Base-by-base conservation (phyloP, 2,329 filamentous ascomycete genomes). In the Ophiocordyceps camponoti-leonardi region DNA sequence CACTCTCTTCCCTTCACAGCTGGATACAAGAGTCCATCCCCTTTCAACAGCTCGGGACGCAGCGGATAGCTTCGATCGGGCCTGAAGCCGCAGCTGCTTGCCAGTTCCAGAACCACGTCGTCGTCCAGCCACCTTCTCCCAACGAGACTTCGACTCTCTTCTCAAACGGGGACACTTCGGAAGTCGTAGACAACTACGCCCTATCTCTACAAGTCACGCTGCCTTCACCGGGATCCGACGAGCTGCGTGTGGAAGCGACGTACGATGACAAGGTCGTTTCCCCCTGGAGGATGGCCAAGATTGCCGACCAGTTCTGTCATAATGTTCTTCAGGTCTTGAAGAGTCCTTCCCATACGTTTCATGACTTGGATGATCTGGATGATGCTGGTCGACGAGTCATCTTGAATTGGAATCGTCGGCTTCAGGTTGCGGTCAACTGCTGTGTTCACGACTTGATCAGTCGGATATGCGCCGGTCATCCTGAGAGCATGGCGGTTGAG, bases 21-120 rank as follows among this genome's bases (percentile, higher is more conserved):
- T 46, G 53, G 31, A 42, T 49, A 2, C 41, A 47, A 2, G 48
- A 52, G 2, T 53, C 51, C 46, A 49, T 53, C 8, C 44, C 46
- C 0, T 52, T 47, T 18, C 53, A 54, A 12, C 52, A 56, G 4
- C 30, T 42, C 2, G 54, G 54, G 3, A 30, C 55, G 6, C 50
- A 51, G 13, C 48, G 50, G 6, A 58, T 58, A 26, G 49, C 51
- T 35, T 47, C 47, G 22, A 19, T 51, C 0, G 48, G 46, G 12
- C 2, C 47, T 6, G 51, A 49, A 2, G 44, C 45, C 8, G 46
- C 44, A 2, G 35, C 48, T 3, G 54, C 51, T 10, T 57, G 54
- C 33, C 45, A 46, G 1, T 60, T 62, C 19, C 53, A 55, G 19
- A 60, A 53, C 1, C 44, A 61, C 13, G 44, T 63, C 1, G 53